Evolutionary conservation across 2,329 filamentous ascomycete species (phyloP), one percentile per base, ranked within the genome.

Genomic region (Penicillium palitans): DNA sequence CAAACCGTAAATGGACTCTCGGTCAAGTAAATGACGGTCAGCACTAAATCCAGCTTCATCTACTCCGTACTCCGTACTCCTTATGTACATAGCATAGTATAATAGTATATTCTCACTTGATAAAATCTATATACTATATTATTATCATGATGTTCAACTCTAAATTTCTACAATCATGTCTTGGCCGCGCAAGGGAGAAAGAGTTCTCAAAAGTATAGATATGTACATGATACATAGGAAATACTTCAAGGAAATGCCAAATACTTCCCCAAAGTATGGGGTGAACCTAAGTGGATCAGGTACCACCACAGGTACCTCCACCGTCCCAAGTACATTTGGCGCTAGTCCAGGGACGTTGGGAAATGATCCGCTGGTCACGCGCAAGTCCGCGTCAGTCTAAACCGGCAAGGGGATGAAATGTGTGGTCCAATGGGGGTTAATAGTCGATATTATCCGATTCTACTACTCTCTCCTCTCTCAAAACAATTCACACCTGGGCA

Each of bases 341-440:
- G 25, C n/a, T 41, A 31, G 31, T 24, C 21, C 15, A 9, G 19
- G 21, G 17, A 50, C 48, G 48, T 57, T 57, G 35, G 49, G 49
- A 53, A 53, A 58, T 53, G 65, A 67, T 65, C 65, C 60, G 55
- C 63, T 45, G 61, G 64, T 67, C 65, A 67, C 65, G 64, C 61
- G 65, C 53, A 55, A 37, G 25, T 50, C 52, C 49, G 55, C 60
- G 42, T 60, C 58, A 53, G 61, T 56, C 50, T 44, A 35, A 48
- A 29, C 27, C 17, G 47, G 21, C 27, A 52, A 52, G 49, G 45
- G 25, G 44, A 31, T 25, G 27, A 27, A 27, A 27, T 9, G 2
- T 9, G 27, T 9, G 5, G 27, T 27, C 27, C 27, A 27, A 27
- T 27, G 27, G 25, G 25, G 29, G 29, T 33, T 13, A 33, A 33